These are phyloP conservation scores for Clarireedia homoeocarpa DNA, from an alignment of 2,329 filamentous ascomycete genomes.

Conservation along the genomic window DNA sequence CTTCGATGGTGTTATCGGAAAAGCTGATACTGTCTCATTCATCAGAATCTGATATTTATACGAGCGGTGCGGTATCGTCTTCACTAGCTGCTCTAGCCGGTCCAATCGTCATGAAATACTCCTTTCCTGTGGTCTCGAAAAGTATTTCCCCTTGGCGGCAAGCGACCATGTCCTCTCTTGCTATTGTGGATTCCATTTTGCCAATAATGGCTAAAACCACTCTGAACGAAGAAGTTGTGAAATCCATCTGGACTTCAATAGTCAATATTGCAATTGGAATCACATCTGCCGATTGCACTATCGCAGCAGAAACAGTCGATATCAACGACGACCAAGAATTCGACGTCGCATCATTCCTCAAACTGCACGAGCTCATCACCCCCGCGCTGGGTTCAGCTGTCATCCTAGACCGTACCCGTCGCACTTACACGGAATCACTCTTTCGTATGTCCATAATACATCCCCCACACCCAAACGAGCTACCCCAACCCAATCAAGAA, in stretches of 20 bases:
- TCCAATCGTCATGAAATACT: conserved; percentile 74
- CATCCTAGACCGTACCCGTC: conserved; percentile 60
- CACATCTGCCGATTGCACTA: conserved; percentile 52
- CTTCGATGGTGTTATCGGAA: conserved; percentile 64
- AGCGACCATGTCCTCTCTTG: conserved; percentile 63
- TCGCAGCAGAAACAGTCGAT: conserved; percentile 34
- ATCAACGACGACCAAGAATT: conserved; percentile 67
- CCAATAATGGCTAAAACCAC: conserved; percentile 46
- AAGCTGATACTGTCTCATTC: conserved; percentile 52
- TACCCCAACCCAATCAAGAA: conserved; percentile 41
- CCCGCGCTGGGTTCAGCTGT: conserved; percentile 59
- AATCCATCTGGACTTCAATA: conserved; percentile 63
- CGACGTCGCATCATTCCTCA: conserved; percentile 67
- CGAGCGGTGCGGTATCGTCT: conserved; percentile 55
- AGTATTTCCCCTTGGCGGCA: conserved; percentile 69
- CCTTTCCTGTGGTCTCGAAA: conserved; percentile 64
- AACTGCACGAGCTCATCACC: conserved; percentile 64
- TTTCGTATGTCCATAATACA: conserved; percentile 82
- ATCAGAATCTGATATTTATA: conserved; percentile 59
- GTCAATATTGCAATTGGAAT: conserved; percentile 62
- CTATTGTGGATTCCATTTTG: conserved; percentile 59
- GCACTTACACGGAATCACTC: conserved; percentile 64
- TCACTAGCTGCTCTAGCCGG: conserved; percentile 59
- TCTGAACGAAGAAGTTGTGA: conserved; percentile 39
- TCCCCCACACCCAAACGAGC: conserved; percentile 49